Evolutionary conservation across 148 eudicot species (phyloP).

Genomic region (Rhododendron williamsianum): DNA sequence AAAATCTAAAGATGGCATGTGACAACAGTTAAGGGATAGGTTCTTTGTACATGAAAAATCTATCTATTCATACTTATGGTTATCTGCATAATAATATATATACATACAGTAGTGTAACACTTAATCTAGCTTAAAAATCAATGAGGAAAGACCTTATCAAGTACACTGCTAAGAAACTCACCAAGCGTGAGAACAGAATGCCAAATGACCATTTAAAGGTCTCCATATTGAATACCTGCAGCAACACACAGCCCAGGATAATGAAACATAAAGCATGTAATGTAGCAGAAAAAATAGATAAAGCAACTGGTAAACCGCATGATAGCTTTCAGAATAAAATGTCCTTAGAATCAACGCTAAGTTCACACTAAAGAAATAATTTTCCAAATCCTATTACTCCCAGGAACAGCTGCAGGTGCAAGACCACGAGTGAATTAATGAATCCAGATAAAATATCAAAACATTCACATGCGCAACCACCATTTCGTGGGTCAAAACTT

Average conservation of each 20-base stretch:
- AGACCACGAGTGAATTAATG: neutral
- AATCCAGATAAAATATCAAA: neutral
- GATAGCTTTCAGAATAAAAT: neutral
- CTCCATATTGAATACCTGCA: conserved; percentile 87
- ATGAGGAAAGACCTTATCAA: neutral
- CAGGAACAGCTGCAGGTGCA: neutral
- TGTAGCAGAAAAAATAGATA: neutral
- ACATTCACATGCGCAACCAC: neutral
- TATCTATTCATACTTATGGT: neutral
- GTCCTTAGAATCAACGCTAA: neutral
- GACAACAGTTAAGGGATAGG: neutral
- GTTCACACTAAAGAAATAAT: neutral
- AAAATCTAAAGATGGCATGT: neutral
- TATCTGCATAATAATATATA: neutral
- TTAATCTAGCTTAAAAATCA: neutral
- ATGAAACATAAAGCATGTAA: neutral
- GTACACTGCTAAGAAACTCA: conserved; percentile 25
- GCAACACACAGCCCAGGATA: neutral
- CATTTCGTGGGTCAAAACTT: neutral
- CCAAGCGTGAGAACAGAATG: conserved; percentile 97
- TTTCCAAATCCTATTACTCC: neutral
- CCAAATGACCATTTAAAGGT: conserved; percentile 96
- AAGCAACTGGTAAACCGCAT: neutral
- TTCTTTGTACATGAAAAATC: neutral
- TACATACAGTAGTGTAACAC: neutral